These are phyloP conservation scores for Colletotrichum tamarilloi DNA, from an alignment of 2,329 filamentous ascomycete genomes.

Conservation along the genomic window DNA sequence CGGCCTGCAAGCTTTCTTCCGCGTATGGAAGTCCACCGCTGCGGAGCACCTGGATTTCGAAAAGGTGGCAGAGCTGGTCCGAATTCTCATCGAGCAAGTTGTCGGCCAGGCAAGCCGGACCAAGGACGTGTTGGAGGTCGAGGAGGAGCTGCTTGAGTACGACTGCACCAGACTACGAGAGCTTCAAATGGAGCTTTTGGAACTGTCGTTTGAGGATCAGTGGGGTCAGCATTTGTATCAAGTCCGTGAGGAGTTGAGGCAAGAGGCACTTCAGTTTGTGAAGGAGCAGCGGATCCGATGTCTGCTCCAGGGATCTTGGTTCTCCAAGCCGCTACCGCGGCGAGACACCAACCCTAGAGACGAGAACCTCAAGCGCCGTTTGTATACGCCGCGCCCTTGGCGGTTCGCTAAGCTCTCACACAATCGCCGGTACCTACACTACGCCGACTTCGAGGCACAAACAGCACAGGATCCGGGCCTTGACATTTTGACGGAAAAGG, in stretches of 20 bases:
- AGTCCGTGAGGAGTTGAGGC: slow-evolving; percentile 89
- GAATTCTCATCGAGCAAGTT: slow-evolving; percentile 90
- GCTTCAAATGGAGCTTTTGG: slow-evolving; percentile 92
- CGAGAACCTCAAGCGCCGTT: slow-evolving; percentile 47
- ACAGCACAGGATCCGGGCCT: slow-evolving; percentile 74
- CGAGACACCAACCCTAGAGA: slow-evolving; percentile 48
- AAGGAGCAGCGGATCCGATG: slow-evolving; percentile 96
- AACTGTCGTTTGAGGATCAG: slow-evolving; percentile 91
- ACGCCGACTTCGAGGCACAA: slow-evolving; percentile 82
- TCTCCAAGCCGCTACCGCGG: slow-evolving; percentile 63
- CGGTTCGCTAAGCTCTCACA: slow-evolving; percentile 90
- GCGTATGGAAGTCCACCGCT: slow-evolving; percentile 91
- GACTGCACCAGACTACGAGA: slow-evolving; percentile 83
- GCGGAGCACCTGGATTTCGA: slow-evolving; percentile 89
- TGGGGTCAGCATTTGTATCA: slow-evolving; percentile 92
- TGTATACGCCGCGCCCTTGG: slow-evolving; percentile 70
- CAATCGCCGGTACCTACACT: slow-evolving; percentile 90
- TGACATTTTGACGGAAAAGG: slow-evolving; percentile 80
- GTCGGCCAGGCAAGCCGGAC: slow-evolving; percentile 84
- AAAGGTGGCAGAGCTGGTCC: slow-evolving; percentile 90
- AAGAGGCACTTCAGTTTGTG: slow-evolving; percentile 94
- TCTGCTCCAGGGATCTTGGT: slow-evolving; percentile 91
- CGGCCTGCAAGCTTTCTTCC: slow-evolving; percentile 86
- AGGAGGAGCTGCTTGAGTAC: slow-evolving; percentile 88
- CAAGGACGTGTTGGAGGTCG: slow-evolving; percentile 86